Evolutionary conservation across 805 yeast species (phyloP).

Genomic region (Yarrowia sp.): DNA sequence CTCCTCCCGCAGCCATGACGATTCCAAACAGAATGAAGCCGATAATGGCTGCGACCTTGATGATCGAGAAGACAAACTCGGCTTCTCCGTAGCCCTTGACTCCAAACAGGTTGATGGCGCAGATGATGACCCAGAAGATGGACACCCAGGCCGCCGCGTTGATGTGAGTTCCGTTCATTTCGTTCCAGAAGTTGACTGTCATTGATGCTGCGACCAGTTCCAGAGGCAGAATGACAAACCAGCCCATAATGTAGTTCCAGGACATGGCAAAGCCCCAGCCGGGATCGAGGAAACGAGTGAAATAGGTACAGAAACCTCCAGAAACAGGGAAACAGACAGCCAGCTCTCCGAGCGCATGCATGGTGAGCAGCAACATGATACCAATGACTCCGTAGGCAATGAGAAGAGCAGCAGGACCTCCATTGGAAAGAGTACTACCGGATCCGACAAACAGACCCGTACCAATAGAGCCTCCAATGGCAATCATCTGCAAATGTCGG

Average conservation of each 20-base stretch:
- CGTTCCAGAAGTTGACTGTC: constrained; percentile 60
- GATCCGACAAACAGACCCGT: constrained; percentile 66
- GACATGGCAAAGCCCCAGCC: constrained; percentile 71
- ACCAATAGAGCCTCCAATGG: constrained; percentile 83
- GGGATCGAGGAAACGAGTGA: constrained; percentile 65
- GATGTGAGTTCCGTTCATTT: constrained; percentile 43
- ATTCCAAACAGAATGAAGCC: constrained; percentile 67
- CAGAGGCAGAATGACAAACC: constrained; percentile 66
- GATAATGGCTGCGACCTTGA: constrained; percentile 61
- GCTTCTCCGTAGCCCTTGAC: constrained; percentile 68
- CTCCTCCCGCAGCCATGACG: constrained; percentile 58
- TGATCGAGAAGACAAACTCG: constrained; percentile 62
- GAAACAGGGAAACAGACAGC: constrained; percentile 67
- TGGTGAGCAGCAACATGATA: constrained; percentile 64
- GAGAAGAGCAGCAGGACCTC: constrained; percentile 61
- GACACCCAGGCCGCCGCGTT: constrained; percentile 62
- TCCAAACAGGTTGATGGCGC: constrained; percentile 58
- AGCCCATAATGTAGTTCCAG: constrained; percentile 68
- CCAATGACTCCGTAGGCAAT: constrained; percentile 59
- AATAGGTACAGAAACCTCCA: constrained; percentile 65
- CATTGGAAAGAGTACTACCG: constrained; percentile 55
- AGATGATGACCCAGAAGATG: constrained; percentile 58
- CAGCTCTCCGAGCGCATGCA: constrained; percentile 68
- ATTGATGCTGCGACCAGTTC: constrained; percentile 68
- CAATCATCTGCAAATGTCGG: constrained; percentile 62